A percentile compares a stretch with the other conserved stretches of the same genome.
phyloP scores from a whole-genome alignment of 352 stramenopile species.

The Pythium rishiriense region DNA sequence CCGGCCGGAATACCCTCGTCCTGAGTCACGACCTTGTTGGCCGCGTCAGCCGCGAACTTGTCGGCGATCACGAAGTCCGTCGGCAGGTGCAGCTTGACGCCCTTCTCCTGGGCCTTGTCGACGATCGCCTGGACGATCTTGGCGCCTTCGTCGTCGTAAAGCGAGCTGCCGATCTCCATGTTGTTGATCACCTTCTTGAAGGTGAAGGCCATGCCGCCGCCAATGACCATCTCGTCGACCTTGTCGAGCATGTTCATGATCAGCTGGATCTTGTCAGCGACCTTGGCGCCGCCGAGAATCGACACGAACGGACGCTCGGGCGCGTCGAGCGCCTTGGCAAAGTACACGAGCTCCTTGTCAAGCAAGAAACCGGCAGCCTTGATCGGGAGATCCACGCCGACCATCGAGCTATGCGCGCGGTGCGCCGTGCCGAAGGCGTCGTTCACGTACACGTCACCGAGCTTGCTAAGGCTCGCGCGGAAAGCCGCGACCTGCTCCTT shows the following conservation, averaged over 20 bases:
- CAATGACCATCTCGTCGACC: conserved; percentile 98
- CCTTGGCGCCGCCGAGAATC: conserved; percentile 99
- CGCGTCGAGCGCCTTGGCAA: conserved; percentile 97
- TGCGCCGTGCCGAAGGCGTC: conserved; percentile 99
- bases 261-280: conserved; percentile 99
- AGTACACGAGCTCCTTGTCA: conserved; percentile 99
- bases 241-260: conserved; percentile 99
- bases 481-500: conserved; percentile 95
- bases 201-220: conserved; percentile 99
- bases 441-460: conserved; percentile 98
- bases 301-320: conserved; percentile 96
- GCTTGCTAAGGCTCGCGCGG: conserved; percentile 88
- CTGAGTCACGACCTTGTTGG: conserved; percentile 88
- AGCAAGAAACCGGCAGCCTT: conserved; percentile 96
- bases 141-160: conserved; percentile 89
- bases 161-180: conserved; percentile 93
- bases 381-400: conserved; percentile 91
- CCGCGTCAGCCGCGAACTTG: conserved; percentile 96
- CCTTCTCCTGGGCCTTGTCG: conserved; percentile 97
- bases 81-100: conserved; percentile 97
- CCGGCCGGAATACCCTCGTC: conserved; percentile 93
- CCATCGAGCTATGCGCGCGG: conserved; percentile 98
- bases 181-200: conserved; percentile 99
- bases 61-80: conserved; percentile 98
- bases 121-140: conserved; percentile 93